Evolutionary conservation across 768 basidiomycete genomes (phyloP), one percentile per base, ranked within the genome.

Genomic region (Lentinula boryana): DNA sequence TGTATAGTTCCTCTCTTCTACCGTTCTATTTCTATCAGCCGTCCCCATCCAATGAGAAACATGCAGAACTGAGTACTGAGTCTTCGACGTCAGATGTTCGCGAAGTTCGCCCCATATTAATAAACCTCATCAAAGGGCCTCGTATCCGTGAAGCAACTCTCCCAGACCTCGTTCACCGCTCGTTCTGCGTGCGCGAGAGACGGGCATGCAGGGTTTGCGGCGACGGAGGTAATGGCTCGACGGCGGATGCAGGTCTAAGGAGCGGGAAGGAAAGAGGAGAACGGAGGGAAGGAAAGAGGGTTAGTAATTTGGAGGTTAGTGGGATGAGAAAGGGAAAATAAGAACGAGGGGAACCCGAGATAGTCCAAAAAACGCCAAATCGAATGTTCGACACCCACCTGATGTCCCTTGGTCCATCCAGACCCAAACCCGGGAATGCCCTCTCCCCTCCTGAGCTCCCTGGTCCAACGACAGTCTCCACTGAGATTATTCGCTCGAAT

Each of bases 121-220:
- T 50, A 58, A 35, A 93, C 93, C 88, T 98, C 95, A 71, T 99
- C 97, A 71, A 98, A 99, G 8, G 97, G 96, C 63, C 96, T 76
- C 5, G 95, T 98, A 70, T 98, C 97, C 40, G 83, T 87, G 74
- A 92, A 95, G 72, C 96, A 99, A 66, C 92, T 94, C 68, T 94
- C 94, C 90, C 92, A 99, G 36, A 96, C 96, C 71, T 97, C 92
- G 65, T 98, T 97, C 50, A 98, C 95, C 1, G 87, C 94, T 60
- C 83, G 82, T 71, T 95, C 93, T 12, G 95, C 96, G 27, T 89
- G 77, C 5, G 80, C 90, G 41, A 78, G 72, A 67, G 88, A 84
- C 1, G 87, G 86, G 69, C 95, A 98, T 21, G 81, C 78, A 12
- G 93, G 87, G 71, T 98, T 95, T 16, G 82, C 83, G 41, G 78